These are phyloP conservation scores for Metschnikowia vanudenii DNA, from an alignment of 805 yeast genomes.

Conservation along the genomic window DNA sequence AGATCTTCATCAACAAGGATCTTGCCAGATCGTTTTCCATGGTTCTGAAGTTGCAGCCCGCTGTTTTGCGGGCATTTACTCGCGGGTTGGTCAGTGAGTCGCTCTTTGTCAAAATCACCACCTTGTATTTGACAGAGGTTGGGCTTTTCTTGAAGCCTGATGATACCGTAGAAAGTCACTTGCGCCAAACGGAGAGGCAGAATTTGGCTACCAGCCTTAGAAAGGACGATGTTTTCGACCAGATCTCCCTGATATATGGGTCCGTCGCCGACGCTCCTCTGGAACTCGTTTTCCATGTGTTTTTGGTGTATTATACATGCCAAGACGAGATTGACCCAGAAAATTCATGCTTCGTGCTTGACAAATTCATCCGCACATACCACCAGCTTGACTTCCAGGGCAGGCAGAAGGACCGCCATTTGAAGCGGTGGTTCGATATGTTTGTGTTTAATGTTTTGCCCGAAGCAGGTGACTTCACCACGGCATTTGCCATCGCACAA, in stretches of 20 bases:
- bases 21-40: slow-evolving; percentile 33
- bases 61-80: slow-evolving; percentile 21
- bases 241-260: slow-evolving; percentile 23
- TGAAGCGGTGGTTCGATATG: slow-evolving; percentile 30
- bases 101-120: slow-evolving; percentile 34
- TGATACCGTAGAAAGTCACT: slow-evolving; percentile 1
- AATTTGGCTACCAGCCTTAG: slow-evolving; percentile 17
- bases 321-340: slow-evolving; percentile 20
- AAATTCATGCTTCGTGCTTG: no score
- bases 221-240: slow-evolving; percentile 19
- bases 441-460: slow-evolving; percentile 38
- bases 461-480: slow-evolving; percentile 25
- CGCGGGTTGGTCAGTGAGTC: slow-evolving; percentile 27
- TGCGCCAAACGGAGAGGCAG: slow-evolving; percentile 11
- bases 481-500: slow-evolving; percentile 29
- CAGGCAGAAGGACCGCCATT: slow-evolving; percentile 16
- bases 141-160: slow-evolving; percentile 24
- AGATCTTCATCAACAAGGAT: slow-evolving; percentile 39
- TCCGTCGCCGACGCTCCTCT: slow-evolving; percentile 26
- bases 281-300: slow-evolving; percentile 34
- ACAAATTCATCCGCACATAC: no score
- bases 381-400: slow-evolving; percentile 9
- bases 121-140: slow-evolving; percentile 35
- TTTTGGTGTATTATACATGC: slow-evolving; percentile 31
- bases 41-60: slow-evolving; percentile 23